Evolutionary conservation across 148 eudicot genomes (phyloP).

Genomic region (Vaccinium darrowii): DNA sequence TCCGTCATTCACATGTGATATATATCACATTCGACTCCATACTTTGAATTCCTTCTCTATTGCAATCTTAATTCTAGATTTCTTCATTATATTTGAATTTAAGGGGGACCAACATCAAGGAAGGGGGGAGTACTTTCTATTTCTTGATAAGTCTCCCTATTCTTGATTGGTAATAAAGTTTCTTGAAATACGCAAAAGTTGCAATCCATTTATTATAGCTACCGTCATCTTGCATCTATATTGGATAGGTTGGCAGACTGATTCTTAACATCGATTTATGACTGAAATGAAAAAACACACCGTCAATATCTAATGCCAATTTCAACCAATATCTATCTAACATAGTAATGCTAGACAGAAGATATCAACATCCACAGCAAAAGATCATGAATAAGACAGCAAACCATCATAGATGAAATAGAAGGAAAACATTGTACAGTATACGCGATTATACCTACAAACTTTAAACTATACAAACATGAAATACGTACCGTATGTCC

Average conservation of each 20-base stretch:
- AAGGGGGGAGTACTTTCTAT: background rate
- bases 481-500: constrained; percentile 74
- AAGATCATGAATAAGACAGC: background rate
- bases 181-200: background rate
- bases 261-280: background rate
- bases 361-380: background rate
- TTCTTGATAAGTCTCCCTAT: background rate
- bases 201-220: background rate
- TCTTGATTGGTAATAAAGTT: background rate
- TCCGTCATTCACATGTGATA: background rate
- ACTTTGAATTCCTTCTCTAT: background rate
- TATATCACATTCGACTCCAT: background rate
- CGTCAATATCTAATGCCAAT: background rate
- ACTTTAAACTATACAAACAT: background rate
- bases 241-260: background rate
- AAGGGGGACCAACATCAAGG: background rate
- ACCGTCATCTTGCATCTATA: background rate
- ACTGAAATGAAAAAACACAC: background rate
- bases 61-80: background rate
- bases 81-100: background rate
- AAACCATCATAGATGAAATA: background rate
- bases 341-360: background rate
- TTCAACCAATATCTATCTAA: background rate
- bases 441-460: background rate
- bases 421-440: background rate